Evolutionary conservation across 2,329 filamentous ascomycete species (phyloP).

Genomic region (Phialophora chinensis): DNA sequence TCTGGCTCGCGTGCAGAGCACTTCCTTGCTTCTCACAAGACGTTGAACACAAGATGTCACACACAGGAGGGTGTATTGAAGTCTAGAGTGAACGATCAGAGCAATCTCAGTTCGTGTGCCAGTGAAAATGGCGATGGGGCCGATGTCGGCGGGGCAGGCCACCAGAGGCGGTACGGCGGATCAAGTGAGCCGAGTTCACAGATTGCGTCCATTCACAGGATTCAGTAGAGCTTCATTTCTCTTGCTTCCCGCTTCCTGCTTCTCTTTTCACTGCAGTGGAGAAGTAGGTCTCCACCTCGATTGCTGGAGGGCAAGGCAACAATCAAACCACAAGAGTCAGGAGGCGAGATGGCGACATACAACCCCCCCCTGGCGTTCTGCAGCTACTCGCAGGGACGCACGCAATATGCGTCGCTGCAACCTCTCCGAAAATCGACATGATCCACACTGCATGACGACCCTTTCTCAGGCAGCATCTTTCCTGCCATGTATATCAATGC

Average conservation of each 20-base stretch:
- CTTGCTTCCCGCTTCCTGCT: not conserved
- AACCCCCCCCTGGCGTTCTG: not conserved
- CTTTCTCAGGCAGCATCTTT: constrained; percentile 22
- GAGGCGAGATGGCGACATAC: not conserved
- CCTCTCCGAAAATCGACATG: constrained; percentile 6
- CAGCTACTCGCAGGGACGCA: not conserved
- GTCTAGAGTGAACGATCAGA: not conserved
- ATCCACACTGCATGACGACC: constrained; percentile 10
- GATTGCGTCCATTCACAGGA: not conserved
- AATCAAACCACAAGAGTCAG: not conserved
- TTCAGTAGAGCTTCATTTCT: not conserved
- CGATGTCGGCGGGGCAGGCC: not conserved
- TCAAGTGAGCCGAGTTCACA: not conserved
- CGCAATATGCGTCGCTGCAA: constrained; percentile 1
- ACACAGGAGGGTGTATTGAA: not conserved
- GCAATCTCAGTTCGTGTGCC: not conserved
- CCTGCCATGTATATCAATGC: constrained; percentile 10
- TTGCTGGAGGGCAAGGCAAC: not conserved
- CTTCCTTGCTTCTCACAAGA: not conserved
- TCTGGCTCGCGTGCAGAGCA: not conserved
- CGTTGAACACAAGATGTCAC: not conserved
- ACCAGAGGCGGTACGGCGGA: not conserved
- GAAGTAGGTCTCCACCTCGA: not conserved
- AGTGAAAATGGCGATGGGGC: not conserved
- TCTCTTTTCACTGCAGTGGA: not conserved